phyloP scores from a whole-genome alignment of 805 yeast genomes.

The Candida fluviatilis region DNA sequence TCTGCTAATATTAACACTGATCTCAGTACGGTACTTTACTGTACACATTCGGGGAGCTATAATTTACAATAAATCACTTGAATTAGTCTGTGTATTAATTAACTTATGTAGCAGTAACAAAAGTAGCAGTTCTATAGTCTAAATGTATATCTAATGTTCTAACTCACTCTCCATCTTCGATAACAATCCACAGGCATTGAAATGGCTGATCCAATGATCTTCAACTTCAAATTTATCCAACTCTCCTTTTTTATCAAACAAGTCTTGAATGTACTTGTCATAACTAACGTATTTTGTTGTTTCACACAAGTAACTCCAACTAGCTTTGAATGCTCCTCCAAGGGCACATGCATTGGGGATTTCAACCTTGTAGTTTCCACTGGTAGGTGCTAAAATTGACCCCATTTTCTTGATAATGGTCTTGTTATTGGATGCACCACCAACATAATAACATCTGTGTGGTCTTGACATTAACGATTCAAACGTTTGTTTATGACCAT shows the following conservation, averaged over 20 bases:
- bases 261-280: conserved; percentile 31
- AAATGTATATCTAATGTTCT: conserved; percentile 1
- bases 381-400: conserved; percentile 59
- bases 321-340: conserved; percentile 85
- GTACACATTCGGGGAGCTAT: too few species aligned
- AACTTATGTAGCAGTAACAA: too few species aligned
- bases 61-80: too few species aligned
- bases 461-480: conserved; percentile 54
- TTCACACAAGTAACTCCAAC: conserved; percentile 56
- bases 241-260: conserved; percentile 47
- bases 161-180: conserved; percentile 40
- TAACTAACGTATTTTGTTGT: conserved; percentile 37
- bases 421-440: conserved; percentile 76
- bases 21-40: too few species aligned
- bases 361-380: conserved; percentile 68
- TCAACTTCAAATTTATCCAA: conserved; percentile 38
- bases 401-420: conserved; percentile 69
- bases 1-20: too few species aligned
- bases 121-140: too few species aligned
- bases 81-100: too few species aligned
- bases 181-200: conserved; percentile 49
- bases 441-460: conserved; percentile 72
- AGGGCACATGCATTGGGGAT: conserved; percentile 88
- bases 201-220: conserved; percentile 46
- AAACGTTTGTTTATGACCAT: conserved; percentile 43